Evolutionary conservation across 805 yeast genomes (phyloP).

Genomic region (Candida cerambycidarum): DNA sequence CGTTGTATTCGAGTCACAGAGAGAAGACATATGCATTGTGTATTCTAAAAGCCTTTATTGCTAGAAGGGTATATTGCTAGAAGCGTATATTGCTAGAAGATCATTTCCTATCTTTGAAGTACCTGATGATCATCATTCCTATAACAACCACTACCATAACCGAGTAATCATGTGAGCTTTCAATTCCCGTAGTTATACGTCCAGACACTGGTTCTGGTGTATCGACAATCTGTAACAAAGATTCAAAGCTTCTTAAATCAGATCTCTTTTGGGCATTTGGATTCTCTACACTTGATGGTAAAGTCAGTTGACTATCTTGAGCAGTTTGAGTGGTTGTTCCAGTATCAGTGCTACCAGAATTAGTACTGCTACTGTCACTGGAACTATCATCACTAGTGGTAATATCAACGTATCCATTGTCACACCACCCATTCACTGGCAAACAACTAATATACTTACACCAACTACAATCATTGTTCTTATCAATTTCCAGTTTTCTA

Average conservation of each 20-base stretch:
- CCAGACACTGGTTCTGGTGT: no score
- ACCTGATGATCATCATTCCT: background rate
- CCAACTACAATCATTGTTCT: conserved; percentile 61
- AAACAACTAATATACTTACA: conserved; percentile 71
- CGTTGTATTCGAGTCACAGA: no score
- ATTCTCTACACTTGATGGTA: conserved; percentile 23
- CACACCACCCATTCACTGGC: conserved; percentile 74
- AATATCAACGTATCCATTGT: conserved; percentile 40
- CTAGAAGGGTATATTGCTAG: no score
- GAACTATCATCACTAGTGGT: conserved; percentile 7
- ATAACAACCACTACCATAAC: background rate
- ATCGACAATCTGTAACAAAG: background rate
- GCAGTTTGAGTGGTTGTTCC: conserved; percentile 10
- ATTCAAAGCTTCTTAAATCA: background rate
- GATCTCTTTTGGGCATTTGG: conserved; percentile 1
- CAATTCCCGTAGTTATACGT: no score
- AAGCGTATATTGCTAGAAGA: no score
- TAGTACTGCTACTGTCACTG: background rate
- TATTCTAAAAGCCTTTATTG: no score
- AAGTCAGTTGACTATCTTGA: background rate
- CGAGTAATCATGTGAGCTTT: background rate
- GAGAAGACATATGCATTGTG: no score
- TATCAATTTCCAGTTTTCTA: conserved; percentile 27
- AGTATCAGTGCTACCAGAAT: conserved; percentile 8
- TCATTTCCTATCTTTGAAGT: no score